phyloP scores from a whole-genome alignment of 805 yeast genomes.

The Candida piceae region DNA sequence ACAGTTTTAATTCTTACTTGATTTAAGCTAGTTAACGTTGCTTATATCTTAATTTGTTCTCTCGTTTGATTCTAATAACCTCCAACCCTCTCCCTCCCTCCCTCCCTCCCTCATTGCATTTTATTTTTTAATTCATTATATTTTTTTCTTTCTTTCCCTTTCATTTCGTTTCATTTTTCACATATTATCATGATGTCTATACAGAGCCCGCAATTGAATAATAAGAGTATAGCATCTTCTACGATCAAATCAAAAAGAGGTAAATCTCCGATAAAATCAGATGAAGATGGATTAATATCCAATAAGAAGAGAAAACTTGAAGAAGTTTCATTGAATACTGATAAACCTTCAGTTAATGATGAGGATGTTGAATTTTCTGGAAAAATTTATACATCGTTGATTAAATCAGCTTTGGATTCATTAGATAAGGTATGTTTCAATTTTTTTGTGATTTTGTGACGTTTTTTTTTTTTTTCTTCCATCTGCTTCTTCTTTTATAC shows the following conservation, averaged over 20 bases:
- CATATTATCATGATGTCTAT: conserved; percentile 8
- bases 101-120: too few species aligned
- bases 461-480: conserved; percentile 3
- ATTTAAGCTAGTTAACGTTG: too few species aligned
- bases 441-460: too few species aligned
- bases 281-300: too few species aligned
- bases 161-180: background rate
- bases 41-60: too few species aligned
- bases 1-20: too few species aligned
- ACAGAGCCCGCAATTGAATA: conserved; percentile 1
- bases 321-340: background rate
- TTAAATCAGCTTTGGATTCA: conserved; percentile 64
- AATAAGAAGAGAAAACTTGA: background rate
- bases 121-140: background rate
- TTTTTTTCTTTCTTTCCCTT: background rate
- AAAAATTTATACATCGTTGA: conserved; percentile 33
- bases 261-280: too few species aligned
- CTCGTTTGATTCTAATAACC: too few species aligned
- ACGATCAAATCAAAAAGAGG: background rate
- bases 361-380: conserved; percentile 17
- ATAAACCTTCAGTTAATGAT: background rate
- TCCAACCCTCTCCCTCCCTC: too few species aligned
- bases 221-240: background rate
- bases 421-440: conserved; percentile 48
- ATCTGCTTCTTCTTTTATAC: conserved; percentile 6